Evolutionary conservation across 2,329 filamentous ascomycete genomes (phyloP).

Genomic region (Colletotrichum tropicale): DNA sequence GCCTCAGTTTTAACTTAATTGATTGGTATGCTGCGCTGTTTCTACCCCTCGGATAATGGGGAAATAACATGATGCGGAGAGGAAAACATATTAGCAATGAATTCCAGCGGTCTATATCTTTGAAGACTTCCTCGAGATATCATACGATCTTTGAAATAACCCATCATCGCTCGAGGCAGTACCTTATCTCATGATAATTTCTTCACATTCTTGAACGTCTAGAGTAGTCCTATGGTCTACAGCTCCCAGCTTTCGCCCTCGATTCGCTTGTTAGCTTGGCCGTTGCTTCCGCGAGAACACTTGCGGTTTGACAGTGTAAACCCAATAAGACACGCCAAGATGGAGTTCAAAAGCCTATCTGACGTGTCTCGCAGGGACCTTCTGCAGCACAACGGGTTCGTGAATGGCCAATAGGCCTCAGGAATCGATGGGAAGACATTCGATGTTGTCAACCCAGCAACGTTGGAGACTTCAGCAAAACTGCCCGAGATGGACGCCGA

Average conservation of each 20-base stretch:
- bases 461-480: not conserved
- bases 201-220: too few relatives aligned
- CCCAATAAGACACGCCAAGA: not conserved
- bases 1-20: too few relatives aligned
- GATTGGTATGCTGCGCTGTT: too few relatives aligned
- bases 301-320: too few relatives aligned
- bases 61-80: not conserved
- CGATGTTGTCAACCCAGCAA: not conserved
- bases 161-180: too few relatives aligned
- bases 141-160: too few relatives aligned
- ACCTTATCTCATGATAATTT: too few relatives aligned
- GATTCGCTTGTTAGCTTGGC: too few relatives aligned
- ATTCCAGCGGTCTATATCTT: too few relatives aligned
- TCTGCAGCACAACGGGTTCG: not conserved
- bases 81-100: rapidly evolving
- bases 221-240: rapidly evolving
- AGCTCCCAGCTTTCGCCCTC: too few relatives aligned
- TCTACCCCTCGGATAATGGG: rapidly evolving
- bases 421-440: not conserved
- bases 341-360: not conserved
- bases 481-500: not conserved
- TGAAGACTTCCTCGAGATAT: too few relatives aligned
- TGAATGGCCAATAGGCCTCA: not conserved
- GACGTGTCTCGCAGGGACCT: rapidly evolving
- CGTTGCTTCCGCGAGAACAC: too few relatives aligned